These are phyloP conservation scores for Apodospora peruviana DNA, from an alignment of 495 filamentous ascomycete genomes.

Conservation along the genomic window DNA sequence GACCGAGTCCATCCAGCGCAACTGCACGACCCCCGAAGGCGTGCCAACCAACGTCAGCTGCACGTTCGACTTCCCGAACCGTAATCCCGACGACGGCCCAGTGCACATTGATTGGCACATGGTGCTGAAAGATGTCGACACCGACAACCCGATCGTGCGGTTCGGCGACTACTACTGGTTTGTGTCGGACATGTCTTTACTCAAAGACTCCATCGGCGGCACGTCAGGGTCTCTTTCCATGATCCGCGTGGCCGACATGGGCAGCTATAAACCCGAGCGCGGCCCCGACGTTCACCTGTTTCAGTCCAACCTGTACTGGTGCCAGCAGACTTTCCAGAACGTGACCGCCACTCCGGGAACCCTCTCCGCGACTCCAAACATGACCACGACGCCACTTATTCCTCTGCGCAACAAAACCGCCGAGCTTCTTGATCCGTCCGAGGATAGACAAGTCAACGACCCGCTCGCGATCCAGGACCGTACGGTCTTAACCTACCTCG, in stretches of 20 bases:
- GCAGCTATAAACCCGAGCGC: no score
- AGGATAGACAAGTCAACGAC: no score
- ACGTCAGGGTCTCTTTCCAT: no score
- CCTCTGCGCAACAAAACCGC: neutral
- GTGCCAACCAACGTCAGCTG: neutral
- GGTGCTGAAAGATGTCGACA: neutral
- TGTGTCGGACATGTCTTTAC: no score
- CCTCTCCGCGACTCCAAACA: neutral
- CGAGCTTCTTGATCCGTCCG: no score
- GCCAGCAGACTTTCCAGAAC: neutral
- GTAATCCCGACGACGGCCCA: neutral
- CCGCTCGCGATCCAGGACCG: neutral
- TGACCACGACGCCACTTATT: neutral
- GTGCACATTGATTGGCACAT: neutral
- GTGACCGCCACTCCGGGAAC: neutral
- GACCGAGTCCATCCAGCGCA: neutral
- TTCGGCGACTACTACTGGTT: neutral
- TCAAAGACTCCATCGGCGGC: neutral
- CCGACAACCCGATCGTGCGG: neutral
- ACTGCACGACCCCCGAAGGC: neutral
- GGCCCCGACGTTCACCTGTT: no score
- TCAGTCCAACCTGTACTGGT: conserved; percentile 1
- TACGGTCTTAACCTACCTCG: neutral
- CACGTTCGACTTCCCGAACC: neutral
- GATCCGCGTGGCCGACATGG: neutral